Conservation (phyloP, 2,329 filamentous ascomycete genomes). For the Pestalotiopsis sp. region DNA sequence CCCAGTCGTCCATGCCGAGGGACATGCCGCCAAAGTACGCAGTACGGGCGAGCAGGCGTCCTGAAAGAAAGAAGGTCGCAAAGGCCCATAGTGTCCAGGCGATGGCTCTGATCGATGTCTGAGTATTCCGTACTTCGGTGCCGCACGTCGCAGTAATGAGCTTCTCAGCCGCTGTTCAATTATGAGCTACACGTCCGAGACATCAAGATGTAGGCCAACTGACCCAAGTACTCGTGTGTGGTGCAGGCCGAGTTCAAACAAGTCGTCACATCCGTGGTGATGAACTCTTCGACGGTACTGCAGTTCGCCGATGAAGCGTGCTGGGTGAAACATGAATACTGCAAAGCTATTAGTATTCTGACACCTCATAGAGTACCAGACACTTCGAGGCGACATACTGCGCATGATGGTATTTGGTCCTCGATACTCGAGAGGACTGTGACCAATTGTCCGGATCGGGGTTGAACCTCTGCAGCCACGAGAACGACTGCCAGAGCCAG, state of each 20-base stretch:
- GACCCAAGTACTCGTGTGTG: slow-evolving; percentile 11
- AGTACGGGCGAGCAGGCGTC: slow-evolving; percentile 20
- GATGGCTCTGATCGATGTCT: slow-evolving; percentile 15
- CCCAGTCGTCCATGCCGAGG: slow-evolving; percentile 26
- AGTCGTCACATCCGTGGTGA: slow-evolving; percentile 9
- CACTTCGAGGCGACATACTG: neutral
- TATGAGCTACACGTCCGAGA: neutral
- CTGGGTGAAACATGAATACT: slow-evolving; percentile 13
- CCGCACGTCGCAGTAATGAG: slow-evolving; percentile 17
- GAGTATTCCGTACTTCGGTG: slow-evolving; percentile 13
- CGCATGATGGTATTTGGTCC: neutral
- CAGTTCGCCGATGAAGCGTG: slow-evolving; percentile 6
- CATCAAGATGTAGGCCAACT: neutral
- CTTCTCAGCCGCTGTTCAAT: slow-evolving; percentile 14
- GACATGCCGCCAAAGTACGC: slow-evolving; percentile 18
- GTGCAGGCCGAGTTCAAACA: slow-evolving; percentile 13
- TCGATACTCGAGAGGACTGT: slow-evolving; percentile 1
- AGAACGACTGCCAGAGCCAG: neutral
- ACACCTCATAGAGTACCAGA: neutral
- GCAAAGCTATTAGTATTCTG: neutral
- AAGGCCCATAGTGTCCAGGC: slow-evolving; percentile 20
- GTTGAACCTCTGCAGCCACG: neutral
- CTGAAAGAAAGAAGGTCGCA: slow-evolving; percentile 17
- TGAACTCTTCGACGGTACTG: slow-evolving; percentile 12
- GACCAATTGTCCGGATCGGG: neutral